Evolutionary conservation across 805 yeast genomes (phyloP).

Genomic region (Candida ponderosae): DNA sequence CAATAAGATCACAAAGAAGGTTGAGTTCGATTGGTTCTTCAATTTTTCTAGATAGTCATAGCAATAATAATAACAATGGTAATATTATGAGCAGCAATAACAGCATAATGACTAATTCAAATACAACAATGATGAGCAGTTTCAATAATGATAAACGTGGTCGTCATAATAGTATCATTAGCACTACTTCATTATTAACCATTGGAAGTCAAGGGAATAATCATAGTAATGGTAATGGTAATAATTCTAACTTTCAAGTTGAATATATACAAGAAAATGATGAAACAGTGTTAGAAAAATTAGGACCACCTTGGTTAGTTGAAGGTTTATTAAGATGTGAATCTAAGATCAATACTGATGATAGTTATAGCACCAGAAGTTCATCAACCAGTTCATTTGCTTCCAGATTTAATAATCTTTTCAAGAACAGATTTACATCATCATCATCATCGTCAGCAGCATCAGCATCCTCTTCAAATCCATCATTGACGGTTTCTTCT

Average conservation of each 20-base stretch:
- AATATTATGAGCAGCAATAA: too few relatives aligned
- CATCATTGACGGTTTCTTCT: background rate
- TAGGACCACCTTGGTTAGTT: conserved; percentile 73
- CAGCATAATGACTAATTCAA: too few relatives aligned
- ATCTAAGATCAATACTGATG: conserved; percentile 4
- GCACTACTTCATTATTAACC: background rate
- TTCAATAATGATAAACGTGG: too few relatives aligned
- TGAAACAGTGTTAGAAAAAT: conserved; percentile 54
- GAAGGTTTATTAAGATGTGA: conserved; percentile 53
- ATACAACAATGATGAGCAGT: background rate
- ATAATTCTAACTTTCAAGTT: conserved; percentile 19
- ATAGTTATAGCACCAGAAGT: background rate
- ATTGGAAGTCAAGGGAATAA: conserved; percentile 6
- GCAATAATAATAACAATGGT: background rate
- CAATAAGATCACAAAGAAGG: conserved; percentile 13
- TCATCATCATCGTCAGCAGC: background rate
- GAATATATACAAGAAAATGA: conserved; percentile 32
- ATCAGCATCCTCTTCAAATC: background rate
- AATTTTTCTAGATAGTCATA: conserved; percentile 4
- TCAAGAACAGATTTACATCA: background rate
- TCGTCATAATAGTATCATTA: too few relatives aligned
- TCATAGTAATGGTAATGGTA: too few relatives aligned
- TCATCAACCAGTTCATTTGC: too few relatives aligned
- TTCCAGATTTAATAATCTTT: background rate
- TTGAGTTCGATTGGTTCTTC: conserved; percentile 19